Base-by-base conservation (phyloP, 345 rosid genomes). In the Turritis glabra region DNA sequence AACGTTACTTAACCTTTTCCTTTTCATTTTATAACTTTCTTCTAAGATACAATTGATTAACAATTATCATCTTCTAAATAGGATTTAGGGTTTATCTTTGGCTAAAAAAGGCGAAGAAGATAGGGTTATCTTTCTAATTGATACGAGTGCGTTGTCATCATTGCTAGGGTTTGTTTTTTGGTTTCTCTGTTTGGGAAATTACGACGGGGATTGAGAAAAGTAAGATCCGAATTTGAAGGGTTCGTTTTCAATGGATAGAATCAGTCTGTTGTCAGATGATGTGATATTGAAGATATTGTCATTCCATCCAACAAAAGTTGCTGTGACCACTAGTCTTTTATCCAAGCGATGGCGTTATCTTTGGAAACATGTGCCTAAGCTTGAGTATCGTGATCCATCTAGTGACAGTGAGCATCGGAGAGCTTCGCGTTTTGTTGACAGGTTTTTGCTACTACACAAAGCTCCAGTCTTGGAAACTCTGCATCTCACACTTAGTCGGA, bases 241-340 rank as follows among this genome's bases (percentile, higher is more conserved):
- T 47, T 30, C 0, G 29, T 10, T 30, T 47, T 5, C 67, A 30
- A 59, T 71, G 67, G 75, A 57, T 71, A 33, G 48, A 48, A 33
- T 47, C 5, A 69, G 50, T 59, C 4, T 3, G 11, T 47, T 71
- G 67, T 1, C 75, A 47, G 67, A 71, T 71, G 50, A 71, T 12
- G 50, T 71, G 26, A 33, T 38, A 40, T 17, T 51, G 22, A 61
- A 62, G 30, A 62, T 72, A 25, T 29, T 72, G 50, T 71, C 50
- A 3, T 41, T 41, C 3, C 2, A 7, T 47, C 26, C 15, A 59
- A n/a, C 67, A 3, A 23, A 48, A 17, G 44, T 13, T 51, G 76
- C 32, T 6, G 51, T 72, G 30, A 19, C 61, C 43, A 40, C 77
- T n/a, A 33, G 37, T 14, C 40, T 71, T 71, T 71, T 71, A 68